These are phyloP conservation scores for Lupinus albus DNA, from an alignment of 306 rosid species.

Conservation along the genomic window DNA sequence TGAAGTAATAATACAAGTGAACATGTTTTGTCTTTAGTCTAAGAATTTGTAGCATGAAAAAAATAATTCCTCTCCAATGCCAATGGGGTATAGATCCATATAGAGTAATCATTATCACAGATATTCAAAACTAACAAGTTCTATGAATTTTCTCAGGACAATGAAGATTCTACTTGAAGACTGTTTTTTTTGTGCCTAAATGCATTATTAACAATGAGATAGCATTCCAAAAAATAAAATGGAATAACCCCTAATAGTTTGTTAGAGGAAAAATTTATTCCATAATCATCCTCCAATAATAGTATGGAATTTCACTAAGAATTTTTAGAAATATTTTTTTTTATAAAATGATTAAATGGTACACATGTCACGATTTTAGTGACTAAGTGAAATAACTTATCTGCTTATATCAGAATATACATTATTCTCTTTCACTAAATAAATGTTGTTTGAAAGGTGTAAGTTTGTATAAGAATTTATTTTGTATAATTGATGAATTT, in stretches of 20 bases:
- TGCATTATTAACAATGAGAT: conserved; percentile 22
- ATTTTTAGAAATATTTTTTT: no score
- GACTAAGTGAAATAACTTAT: no score
- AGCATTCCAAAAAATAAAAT: conserved; percentile 14
- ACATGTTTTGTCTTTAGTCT: neutral
- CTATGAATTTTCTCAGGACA: neutral
- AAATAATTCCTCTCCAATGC: neutral
- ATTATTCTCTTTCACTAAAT: no score
- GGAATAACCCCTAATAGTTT: conserved; percentile 25
- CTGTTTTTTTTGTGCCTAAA: conserved; percentile 22
- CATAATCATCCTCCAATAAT: conserved; percentile 32
- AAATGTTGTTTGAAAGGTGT: no score
- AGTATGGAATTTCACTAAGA: no score
- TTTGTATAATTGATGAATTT: no score
- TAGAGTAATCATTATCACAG: neutral
- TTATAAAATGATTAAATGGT: no score
- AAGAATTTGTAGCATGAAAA: neutral
- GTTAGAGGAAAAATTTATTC: conserved; percentile 37
- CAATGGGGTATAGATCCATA: neutral
- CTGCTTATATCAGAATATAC: no score
- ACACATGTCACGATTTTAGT: no score
- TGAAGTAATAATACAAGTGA: neutral
- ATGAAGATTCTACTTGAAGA: conserved; percentile 17
- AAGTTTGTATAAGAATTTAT: no score
- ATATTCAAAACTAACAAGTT: neutral